These are phyloP conservation scores for Citrus reticulata DNA, from an alignment of 345 rosid species.

Conservation along the genomic window DNA sequence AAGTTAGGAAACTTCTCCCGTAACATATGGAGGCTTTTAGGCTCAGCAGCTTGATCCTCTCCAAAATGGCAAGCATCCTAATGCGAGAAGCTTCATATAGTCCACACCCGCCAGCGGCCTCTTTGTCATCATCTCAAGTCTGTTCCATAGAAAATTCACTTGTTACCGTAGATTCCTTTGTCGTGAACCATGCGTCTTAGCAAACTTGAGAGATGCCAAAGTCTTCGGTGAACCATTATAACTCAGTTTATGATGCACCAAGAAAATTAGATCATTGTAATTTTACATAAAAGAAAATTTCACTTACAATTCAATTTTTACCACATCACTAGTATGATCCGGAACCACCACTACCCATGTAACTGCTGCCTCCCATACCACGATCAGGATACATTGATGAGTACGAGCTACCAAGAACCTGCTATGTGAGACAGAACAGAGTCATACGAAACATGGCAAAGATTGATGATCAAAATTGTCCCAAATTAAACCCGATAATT, in stretches of 20 bases:
- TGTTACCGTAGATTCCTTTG: slow-evolving; percentile 32
- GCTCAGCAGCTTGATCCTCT: slow-evolving; percentile 27
- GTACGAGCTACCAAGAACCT: slow-evolving; percentile 90
- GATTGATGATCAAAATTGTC: background rate
- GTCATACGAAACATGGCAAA: background rate
- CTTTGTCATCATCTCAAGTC: slow-evolving; percentile 49
- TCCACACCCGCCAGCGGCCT: slow-evolving; percentile 57
- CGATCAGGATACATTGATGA: slow-evolving; percentile 83
- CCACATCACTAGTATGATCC: slow-evolving; percentile 87
- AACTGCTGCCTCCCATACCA: slow-evolving; percentile 69
- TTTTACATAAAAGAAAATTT: slow-evolving; percentile 14
- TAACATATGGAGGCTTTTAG: slow-evolving; percentile 27
- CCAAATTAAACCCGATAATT: no score
- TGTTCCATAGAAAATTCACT: slow-evolving; percentile 66
- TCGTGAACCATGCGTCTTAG: slow-evolving; percentile 33
- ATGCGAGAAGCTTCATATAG: slow-evolving; percentile 36
- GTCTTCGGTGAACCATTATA: slow-evolving; percentile 29
- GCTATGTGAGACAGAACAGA: slow-evolving; percentile 14
- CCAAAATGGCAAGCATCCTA: slow-evolving; percentile 31
- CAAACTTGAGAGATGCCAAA: slow-evolving; percentile 21
- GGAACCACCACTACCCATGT: slow-evolving; percentile 76
- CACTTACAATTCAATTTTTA: slow-evolving; percentile 9
- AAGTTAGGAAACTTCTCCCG: background rate
- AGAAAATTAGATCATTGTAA: background rate
- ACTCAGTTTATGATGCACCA: slow-evolving; percentile 15